Evolutionary conservation across 768 basidiomycete species (phyloP).

Genomic region (Trametes elegans): DNA sequence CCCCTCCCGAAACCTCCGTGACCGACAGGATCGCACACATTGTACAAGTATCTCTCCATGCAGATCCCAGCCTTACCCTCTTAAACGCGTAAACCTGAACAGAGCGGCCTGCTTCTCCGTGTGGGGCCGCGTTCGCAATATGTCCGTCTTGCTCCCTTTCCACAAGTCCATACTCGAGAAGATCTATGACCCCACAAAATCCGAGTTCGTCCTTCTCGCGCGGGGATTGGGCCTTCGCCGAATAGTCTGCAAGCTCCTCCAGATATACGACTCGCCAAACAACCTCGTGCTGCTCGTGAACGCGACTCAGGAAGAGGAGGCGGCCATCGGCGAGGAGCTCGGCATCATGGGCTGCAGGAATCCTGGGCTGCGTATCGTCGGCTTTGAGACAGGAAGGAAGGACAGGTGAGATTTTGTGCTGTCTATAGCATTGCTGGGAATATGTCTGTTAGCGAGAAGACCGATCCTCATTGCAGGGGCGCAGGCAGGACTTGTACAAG

Average conservation of each 20-base stretch:
- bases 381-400: constrained; percentile 75
- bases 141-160: constrained; percentile 49
- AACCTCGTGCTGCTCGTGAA: constrained; percentile 85
- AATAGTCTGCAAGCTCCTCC: constrained; percentile 82
- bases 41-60: no score
- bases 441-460: constrained; percentile 1
- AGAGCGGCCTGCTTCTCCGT: no score
- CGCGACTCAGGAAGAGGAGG: constrained; percentile 82
- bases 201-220: constrained; percentile 75
- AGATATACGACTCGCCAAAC: constrained; percentile 86
- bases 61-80: no score
- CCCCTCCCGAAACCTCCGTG: no score
- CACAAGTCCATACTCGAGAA: constrained; percentile 66
- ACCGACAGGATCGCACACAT: no score
- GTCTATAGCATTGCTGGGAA: neutral
- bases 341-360: constrained; percentile 88
- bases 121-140: no score
- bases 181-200: constrained; percentile 72
- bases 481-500: constrained; percentile 77
- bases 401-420: constrained; percentile 60
- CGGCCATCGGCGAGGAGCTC: constrained; percentile 88
- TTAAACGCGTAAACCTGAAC: no score
- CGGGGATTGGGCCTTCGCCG: constrained; percentile 88
- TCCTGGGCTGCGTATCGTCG: constrained; percentile 81
- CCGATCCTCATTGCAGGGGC: neutral